Evolutionary conservation across 768 basidiomycete genomes (phyloP).

Genomic region (Russula foetens): DNA sequence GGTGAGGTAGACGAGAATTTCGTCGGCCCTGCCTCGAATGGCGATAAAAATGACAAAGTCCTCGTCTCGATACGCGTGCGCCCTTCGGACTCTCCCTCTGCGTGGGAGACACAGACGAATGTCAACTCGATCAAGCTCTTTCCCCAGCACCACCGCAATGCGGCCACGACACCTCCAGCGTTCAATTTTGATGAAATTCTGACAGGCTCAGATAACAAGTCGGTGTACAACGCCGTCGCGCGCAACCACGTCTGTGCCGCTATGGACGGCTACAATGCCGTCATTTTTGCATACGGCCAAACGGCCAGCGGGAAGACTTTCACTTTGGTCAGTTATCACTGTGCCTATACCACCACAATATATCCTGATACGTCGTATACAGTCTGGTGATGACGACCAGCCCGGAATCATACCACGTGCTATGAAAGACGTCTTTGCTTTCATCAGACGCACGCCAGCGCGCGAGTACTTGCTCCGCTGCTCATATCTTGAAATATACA

Average conservation of each 20-base stretch:
- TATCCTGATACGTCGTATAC: slow-evolving; percentile 3
- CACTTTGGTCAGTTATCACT: slow-evolving; percentile 39
- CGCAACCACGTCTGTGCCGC: slow-evolving; percentile 79
- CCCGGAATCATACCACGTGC: slow-evolving; percentile 94
- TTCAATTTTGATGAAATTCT: slow-evolving; percentile 73
- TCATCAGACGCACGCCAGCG: slow-evolving; percentile 65
- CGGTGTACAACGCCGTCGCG: slow-evolving; percentile 68
- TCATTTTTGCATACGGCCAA: slow-evolving; percentile 92
- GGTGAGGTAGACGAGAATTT: slow-evolving; percentile 58
- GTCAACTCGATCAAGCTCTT: slow-evolving; percentile 55
- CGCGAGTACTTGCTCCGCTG: slow-evolving; percentile 93
- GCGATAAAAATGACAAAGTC: slow-evolving; percentile 77
- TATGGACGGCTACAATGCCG: slow-evolving; percentile 95
- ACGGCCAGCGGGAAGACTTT: slow-evolving; percentile 77
- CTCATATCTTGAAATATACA: slow-evolving; percentile 97
- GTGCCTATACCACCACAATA: background rate
- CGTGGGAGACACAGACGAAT: slow-evolving; percentile 43
- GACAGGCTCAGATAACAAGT: slow-evolving; percentile 72
- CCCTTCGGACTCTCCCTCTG: slow-evolving; percentile 43
- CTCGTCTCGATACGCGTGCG: slow-evolving; percentile 77
- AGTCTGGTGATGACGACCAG: slow-evolving; percentile 71
- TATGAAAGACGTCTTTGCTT: slow-evolving; percentile 85
- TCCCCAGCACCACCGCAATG: slow-evolving; percentile 43
- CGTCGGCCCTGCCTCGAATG: slow-evolving; percentile 36
- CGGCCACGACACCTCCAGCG: slow-evolving; percentile 32